Evolutionary conservation across 352 stramenopile species (phyloP).

Genomic region (Pythium scleroteichum): DNA sequence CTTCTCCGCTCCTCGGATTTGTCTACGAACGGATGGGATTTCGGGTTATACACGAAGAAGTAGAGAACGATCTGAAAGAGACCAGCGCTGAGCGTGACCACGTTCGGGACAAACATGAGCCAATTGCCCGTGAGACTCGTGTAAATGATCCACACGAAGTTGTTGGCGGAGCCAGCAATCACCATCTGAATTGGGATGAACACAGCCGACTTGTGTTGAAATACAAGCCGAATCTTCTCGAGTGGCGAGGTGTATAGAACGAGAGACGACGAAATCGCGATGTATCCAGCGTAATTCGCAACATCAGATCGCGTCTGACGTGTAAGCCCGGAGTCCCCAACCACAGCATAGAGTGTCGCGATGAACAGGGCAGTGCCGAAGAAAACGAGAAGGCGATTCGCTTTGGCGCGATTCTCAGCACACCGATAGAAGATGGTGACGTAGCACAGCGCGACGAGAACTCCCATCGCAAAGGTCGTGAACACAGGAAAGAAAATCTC

Average conservation of each 20-base stretch:
- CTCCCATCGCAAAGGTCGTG: conserved; percentile 41
- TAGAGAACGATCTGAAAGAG: conserved; percentile 41
- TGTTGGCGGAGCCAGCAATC: conserved; percentile 48
- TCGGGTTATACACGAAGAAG: conserved; percentile 46
- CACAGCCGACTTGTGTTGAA: conserved; percentile 44
- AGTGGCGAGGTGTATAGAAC: conserved; percentile 58
- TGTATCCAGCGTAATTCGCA: conserved; percentile 34
- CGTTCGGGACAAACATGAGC: conserved; percentile 59
- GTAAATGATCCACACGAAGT: conserved; percentile 53
- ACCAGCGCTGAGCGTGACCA: conserved; percentile 33
- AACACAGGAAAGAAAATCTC: conserved; percentile 48
- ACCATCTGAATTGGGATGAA: conserved; percentile 62
- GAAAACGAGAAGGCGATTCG: conserved; percentile 21
- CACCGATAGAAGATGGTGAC: conserved; percentile 51
- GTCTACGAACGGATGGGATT: conserved; percentile 29
- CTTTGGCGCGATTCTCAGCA: conserved; percentile 37
- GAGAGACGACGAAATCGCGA: conserved; percentile 43
- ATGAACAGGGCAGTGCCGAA: conserved; percentile 24
- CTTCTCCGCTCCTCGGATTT: conserved; percentile 5
- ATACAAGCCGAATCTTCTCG: conserved; percentile 46
- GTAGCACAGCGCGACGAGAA: conserved; percentile 39
- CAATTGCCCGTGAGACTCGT: conserved; percentile 39
- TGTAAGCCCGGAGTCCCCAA: conserved; percentile 33
- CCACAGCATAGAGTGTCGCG: conserved; percentile 36
- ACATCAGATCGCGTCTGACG: conserved; percentile 31